Conservation (phyloP, 495 filamentous ascomycete species). For the Penicillium arizonense region DNA sequence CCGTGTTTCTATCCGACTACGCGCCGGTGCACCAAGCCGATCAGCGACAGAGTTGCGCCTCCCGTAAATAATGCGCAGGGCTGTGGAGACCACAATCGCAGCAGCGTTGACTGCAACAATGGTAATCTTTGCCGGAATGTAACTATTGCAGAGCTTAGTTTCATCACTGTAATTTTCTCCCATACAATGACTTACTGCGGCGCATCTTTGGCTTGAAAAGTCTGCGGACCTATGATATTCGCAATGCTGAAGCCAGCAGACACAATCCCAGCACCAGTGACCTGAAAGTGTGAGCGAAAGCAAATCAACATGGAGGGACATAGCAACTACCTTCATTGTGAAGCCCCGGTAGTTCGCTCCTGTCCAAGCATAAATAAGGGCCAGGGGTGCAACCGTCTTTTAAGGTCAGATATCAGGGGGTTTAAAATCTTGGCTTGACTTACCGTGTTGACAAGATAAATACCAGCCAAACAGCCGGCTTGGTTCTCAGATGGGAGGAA, state of each 20-base stretch:
- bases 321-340: constrained; percentile 40
- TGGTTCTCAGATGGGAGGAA: constrained; percentile 45
- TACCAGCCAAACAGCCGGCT: constrained; percentile 55
- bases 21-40: constrained; percentile 15
- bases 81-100: constrained; percentile 37
- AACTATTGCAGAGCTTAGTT: constrained; percentile 9
- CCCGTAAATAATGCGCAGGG: constrained; percentile 40
- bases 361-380: constrained; percentile 45
- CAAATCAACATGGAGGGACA: background rate
- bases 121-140: constrained; percentile 59
- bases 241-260: constrained; percentile 50
- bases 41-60: constrained; percentile 20
- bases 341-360: constrained; percentile 41
- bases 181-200: constrained; percentile 28
- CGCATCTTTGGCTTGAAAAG: constrained; percentile 51
- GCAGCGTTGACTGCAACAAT: constrained; percentile 48
- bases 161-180: too few relatives aligned
- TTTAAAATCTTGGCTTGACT: background rate
- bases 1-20: constrained; percentile 15
- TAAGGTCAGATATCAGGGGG: background rate
- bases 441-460: constrained; percentile 59
- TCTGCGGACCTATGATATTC: constrained; percentile 60
- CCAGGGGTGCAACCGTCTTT: constrained; percentile 32
- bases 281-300: constrained; percentile 3
- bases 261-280: constrained; percentile 33